Evolutionary conservation across 257 asterid species (phyloP).

Genomic region (Gentiana straminea): DNA sequence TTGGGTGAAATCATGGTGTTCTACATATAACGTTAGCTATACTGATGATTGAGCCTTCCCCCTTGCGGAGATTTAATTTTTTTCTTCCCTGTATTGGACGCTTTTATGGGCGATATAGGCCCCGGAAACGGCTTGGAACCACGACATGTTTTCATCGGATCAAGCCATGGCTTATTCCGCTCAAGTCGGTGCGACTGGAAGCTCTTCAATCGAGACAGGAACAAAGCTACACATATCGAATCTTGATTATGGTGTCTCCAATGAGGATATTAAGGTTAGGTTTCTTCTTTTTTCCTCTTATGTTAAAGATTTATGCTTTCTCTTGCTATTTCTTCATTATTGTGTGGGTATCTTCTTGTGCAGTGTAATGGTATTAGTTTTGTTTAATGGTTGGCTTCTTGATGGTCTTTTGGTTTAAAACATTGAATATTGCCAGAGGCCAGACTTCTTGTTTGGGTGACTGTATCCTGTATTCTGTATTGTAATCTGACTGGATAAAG

Average conservation of each 20-base stretch:
- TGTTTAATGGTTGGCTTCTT: no score
- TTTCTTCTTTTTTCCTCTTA: constrained; percentile 3
- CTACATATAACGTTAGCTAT: no score
- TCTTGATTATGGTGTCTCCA: constrained; percentile 80
- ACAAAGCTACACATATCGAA: constrained; percentile 75
- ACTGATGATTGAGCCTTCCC: no score
- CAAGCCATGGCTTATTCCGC: constrained; percentile 16
- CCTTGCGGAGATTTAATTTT: not conserved
- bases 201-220: constrained; percentile 85
- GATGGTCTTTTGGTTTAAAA: no score
- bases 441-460: no score
- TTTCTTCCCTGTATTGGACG: not conserved
- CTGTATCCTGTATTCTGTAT: no score
- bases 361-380: no score
- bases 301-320: no score
- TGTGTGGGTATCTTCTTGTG: no score
- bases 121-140: constrained; percentile 62
- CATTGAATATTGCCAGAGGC: no score
- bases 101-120: not conserved
- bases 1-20: no score
- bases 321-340: not conserved
- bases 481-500: no score
- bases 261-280: constrained; percentile 70
- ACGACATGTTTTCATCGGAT: constrained; percentile 52
- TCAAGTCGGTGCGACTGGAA: constrained; percentile 34